Evolutionary conservation across 1,284 basidiomycete species (phyloP).

Genomic region (Cryptococcus jaspeensis): DNA sequence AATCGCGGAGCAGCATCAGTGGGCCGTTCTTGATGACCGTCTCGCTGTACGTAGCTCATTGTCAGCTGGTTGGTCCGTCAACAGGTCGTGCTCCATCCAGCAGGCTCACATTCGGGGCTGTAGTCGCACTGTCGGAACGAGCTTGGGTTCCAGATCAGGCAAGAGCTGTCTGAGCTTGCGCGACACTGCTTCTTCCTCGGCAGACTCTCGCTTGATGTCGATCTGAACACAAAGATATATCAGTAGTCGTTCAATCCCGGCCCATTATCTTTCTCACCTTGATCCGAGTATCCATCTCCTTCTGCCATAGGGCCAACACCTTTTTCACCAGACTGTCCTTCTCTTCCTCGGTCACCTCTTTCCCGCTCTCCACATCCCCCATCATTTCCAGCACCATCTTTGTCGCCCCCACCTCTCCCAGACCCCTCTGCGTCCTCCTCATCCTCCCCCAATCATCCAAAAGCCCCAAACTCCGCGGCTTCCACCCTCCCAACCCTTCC

Average conservation of each 20-base stretch:
- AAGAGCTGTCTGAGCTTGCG: constrained; percentile 56
- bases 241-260: neutral
- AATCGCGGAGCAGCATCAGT: constrained; percentile 74
- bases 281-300: constrained; percentile 69
- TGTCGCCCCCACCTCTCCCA: constrained; percentile 86
- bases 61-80: neutral
- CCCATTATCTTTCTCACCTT: constrained; percentile 57
- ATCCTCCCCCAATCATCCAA: constrained; percentile 79
- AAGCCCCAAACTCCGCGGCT: constrained; percentile 78
- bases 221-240: constrained; percentile 16
- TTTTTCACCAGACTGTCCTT: constrained; percentile 62
- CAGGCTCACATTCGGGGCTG: constrained; percentile 64
- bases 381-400: constrained; percentile 65
- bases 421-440: constrained; percentile 65
- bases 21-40: constrained; percentile 79
- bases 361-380: constrained; percentile 14
- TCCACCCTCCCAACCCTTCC: constrained; percentile 76
- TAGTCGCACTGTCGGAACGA: constrained; percentile 56
- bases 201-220: constrained; percentile 54
- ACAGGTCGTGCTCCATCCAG: neutral
- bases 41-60: constrained; percentile 58
- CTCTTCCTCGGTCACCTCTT: constrained; percentile 60
- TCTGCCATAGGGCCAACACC: constrained; percentile 75
- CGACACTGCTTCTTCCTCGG: constrained; percentile 54
- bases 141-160: constrained; percentile 44